Conservation (phyloP, 1,284 basidiomycete genomes). For the Cutaneotrichosporon daszewskae region DNA sequence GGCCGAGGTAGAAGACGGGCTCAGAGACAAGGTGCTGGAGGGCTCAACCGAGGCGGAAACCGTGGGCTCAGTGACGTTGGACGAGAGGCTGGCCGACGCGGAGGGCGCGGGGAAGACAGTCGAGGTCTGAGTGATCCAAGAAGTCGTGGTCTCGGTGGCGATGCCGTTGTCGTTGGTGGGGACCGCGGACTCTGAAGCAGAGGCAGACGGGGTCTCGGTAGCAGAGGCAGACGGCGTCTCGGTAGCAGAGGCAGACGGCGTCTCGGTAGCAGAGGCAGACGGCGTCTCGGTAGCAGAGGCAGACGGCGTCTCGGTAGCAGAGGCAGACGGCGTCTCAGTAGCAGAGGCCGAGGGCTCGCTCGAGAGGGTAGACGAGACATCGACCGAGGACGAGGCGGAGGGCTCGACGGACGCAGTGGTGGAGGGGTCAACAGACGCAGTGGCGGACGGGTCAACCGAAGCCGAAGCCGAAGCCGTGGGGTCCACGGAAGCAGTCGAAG, state of each 20-base stretch:
- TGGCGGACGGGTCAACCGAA: neutral
- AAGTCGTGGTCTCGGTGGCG: conserved; percentile 30
- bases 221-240: neutral
- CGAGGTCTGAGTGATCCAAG: conserved; percentile 27
- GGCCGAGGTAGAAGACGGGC: no score
- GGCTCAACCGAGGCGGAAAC: neutral
- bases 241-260: neutral
- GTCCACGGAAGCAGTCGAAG: conserved; percentile 3
- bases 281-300: conserved; percentile 1
- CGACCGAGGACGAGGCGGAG: conserved; percentile 1
- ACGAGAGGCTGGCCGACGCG: neutral
- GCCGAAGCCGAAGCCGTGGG: conserved; percentile 2
- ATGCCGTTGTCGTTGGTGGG: conserved; percentile 31
- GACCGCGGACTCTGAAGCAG: neutral
- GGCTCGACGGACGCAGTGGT: conserved; percentile 1
- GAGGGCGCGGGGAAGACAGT: conserved; percentile 1
- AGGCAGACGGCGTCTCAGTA: no score
- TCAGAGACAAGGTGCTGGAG: no score
- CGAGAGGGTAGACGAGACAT: no score
- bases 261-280: no score
- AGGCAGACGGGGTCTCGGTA: neutral
- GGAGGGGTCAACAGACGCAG: neutral
- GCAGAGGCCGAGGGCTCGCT: neutral
- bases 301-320: neutral
- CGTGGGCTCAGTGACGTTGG: neutral